Base-by-base conservation (phyloP, 345 rosid genomes). In the Syzygium jambos region DNA sequence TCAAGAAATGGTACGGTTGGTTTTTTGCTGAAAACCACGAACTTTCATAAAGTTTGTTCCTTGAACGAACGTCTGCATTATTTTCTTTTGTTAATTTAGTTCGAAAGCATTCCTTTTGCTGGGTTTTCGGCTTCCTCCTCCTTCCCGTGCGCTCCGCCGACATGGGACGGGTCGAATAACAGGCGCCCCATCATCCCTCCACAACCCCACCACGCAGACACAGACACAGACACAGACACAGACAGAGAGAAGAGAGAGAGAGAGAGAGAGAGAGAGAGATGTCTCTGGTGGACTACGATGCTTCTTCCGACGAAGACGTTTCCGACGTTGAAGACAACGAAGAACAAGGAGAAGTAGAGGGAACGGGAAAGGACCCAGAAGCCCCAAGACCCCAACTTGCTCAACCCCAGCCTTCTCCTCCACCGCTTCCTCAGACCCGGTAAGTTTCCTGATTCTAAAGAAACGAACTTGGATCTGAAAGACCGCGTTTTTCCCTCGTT, bases 281-380 rank as follows among this genome's bases (percentile, higher is more conserved):
- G 97, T 91, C 97, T 78, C 91, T 94, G 85, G 96, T 95, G 25
- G 97, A 95, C 88, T 95, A 95, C 88, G 95, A 94, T 85, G 91
- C 95, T 85, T 94, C 97, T 41, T 93, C 95, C 12, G 94, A 94
- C 91, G 94, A 94, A 23, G 90, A 90, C 86, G 90, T 77, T 55
- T 80, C 90, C 51, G 92, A 90, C 78, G 87, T 88, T 30, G 90
- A 73, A 22, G 90, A 59, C 27, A 73, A 9, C 2, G 80, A 34
- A 41, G 80, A 68, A 82, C 63, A 46, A n/a, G 65, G 19, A 27
- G 84, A 80, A 54, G 86, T 17, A 17, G 78, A 89, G 53, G 84
- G 84, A 85, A 52, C 51, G 25, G 56, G 41, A 25, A 86, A 85
- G 56, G 77, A 89, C 61, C 57, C 51, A 85, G 57, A n/a, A 86